A percentile compares a stretch with the other conserved stretches of the same genome.
These are phyloP conservation scores for Uronychia binucleata DNA, from an alignment of 73 alveolate genomes.

Conservation along the genomic window DNA sequence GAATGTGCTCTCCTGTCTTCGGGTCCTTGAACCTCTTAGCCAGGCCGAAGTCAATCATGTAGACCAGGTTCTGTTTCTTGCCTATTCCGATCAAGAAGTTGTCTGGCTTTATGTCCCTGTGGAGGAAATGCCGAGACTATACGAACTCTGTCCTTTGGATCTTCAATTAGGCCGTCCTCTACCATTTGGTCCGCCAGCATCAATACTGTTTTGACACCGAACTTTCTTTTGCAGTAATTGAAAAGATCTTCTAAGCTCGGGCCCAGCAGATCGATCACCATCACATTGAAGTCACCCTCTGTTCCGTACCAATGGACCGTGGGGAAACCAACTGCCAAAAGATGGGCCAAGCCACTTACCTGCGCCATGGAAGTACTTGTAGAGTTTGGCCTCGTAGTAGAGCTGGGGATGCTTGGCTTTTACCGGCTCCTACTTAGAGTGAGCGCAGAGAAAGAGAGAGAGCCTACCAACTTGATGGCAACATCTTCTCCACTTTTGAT, in stretches of 20 bases:
- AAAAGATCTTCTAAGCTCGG: constrained; percentile 67
- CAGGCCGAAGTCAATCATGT: constrained; percentile 89
- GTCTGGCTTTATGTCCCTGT: constrained; percentile 91
- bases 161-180: no score
- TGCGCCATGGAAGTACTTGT: constrained; percentile 3
- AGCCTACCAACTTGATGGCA: constrained; percentile 75
- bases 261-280: constrained; percentile 68
- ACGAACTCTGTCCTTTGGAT: constrained; percentile 71
- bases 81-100: constrained; percentile 69
- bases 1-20: constrained; percentile 73
- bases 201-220: constrained; percentile 61
- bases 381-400: constrained; percentile 13
- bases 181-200: constrained; percentile 73
- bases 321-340: no score
- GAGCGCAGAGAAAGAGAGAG: no score
- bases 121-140: constrained; percentile 70
- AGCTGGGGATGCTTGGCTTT: constrained; percentile 25
- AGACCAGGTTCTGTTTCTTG: constrained; percentile 69
- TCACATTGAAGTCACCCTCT: constrained; percentile 55
- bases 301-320: constrained; percentile 1
- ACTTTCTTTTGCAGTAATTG: constrained; percentile 41
- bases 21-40: constrained; percentile 84
- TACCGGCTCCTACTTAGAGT: no score
- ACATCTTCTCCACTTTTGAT: constrained; percentile 69
- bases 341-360: no score